Conservation (phyloP, 2,329 filamentous ascomycete species). For the Alternaria sp. region DNA sequence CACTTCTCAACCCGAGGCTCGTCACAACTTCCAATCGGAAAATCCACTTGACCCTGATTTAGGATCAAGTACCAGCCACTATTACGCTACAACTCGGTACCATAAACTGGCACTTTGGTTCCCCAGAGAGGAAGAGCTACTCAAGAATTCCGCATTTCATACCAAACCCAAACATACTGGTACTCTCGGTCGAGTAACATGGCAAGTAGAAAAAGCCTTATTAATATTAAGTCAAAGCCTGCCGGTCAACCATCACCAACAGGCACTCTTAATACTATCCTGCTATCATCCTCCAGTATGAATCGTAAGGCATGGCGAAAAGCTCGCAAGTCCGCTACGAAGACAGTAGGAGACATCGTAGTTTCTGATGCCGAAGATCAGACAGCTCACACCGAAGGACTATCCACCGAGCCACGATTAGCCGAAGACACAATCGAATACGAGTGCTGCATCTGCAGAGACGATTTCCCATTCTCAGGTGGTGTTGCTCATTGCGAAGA, state of each 20-base stretch:
- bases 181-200: not conserved
- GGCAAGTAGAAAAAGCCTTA: not conserved
- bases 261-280: not conserved
- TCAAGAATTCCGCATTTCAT: not conserved
- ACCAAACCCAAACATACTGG: not conserved
- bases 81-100: not conserved
- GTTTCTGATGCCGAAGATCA: not conserved
- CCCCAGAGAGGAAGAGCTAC: not conserved
- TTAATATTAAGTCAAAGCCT: not conserved
- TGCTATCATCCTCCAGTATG: not conserved
- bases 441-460: slow-evolving; percentile 11
- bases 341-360: not conserved
- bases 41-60: not conserved
- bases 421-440: slow-evolving; percentile 1
- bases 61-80: not conserved
- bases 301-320: not conserved
- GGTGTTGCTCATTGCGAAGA: slow-evolving; percentile 4
- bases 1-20: not conserved
- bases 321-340: not conserved
- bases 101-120: not conserved
- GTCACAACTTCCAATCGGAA: not conserved
- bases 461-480: not conserved
- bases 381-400: not conserved
- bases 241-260: not conserved
- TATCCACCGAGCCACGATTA: not conserved